These are phyloP conservation scores for Erodium moschatum DNA, from an alignment of 441 rosid species.

Conservation along the genomic window DNA sequence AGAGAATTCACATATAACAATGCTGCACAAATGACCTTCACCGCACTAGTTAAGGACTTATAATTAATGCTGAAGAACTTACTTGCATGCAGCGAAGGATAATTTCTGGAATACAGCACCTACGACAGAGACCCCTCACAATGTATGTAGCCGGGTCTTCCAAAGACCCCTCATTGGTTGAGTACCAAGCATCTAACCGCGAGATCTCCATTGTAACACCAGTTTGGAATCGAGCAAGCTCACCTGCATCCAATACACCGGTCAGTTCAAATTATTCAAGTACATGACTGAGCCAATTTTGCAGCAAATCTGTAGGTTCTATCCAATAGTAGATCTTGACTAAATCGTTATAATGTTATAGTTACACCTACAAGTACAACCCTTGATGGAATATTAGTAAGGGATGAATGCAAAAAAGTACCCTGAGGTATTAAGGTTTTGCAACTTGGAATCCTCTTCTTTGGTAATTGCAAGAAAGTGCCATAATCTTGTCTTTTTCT, in stretches of 20 bases:
- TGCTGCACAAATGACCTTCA: not conserved
- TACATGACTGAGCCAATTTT: not conserved
- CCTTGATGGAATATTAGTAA: not conserved
- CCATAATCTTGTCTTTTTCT: no score
- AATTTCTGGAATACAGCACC: constrained; percentile 91
- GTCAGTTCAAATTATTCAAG: not conserved
- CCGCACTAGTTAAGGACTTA: not conserved
- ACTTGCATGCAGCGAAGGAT: constrained; percentile 92
- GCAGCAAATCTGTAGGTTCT: not conserved
- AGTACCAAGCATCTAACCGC: constrained; percentile 92
- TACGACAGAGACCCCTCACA: constrained; percentile 76
- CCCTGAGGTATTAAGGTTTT: no score
- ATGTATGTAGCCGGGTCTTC: constrained; percentile 72
- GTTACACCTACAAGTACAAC: not conserved
- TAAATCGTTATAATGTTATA: not conserved
- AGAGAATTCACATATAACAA: not conserved
- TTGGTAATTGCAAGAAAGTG: no score
- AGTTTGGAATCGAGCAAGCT: constrained; percentile 76
- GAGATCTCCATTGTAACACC: constrained; percentile 96
- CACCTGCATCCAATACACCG: constrained; percentile 44
- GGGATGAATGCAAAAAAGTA: no score
- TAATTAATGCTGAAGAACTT: constrained; percentile 2
- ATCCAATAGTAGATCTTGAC: not conserved
- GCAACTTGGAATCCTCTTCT: no score
- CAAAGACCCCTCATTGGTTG: constrained; percentile 57